phyloP scores from a whole-genome alignment of 257 asterid genomes.

The Solanum tacnaense region DNA sequence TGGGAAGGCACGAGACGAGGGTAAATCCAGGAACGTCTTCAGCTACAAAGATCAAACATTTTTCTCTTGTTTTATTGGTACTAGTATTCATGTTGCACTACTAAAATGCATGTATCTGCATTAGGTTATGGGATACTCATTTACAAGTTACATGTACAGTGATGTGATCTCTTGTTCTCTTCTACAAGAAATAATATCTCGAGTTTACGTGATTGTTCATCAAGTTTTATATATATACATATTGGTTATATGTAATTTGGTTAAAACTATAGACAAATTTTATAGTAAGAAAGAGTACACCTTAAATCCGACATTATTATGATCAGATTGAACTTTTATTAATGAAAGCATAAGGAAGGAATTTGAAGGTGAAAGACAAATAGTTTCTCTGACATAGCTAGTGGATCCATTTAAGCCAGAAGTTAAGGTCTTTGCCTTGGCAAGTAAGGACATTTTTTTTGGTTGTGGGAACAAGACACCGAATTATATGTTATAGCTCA shows the following conservation, averaged over 20 bases:
- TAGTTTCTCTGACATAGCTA: neutral
- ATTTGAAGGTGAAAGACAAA: neutral
- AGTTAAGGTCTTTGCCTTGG: neutral
- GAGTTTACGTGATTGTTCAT: neutral
- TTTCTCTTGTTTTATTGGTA: slow-evolving; percentile 2
- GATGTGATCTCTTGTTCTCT: neutral
- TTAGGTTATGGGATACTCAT: neutral
- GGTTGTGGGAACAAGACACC: neutral
- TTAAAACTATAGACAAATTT: too few species aligned
- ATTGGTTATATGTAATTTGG: neutral
- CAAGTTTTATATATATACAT: neutral
- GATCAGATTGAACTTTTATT: neutral
- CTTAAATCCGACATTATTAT: neutral
- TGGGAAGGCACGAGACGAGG: slow-evolving; percentile 24
- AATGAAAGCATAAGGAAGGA: neutral
- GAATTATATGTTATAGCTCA: neutral
- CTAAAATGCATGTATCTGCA: neutral
- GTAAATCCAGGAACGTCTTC: slow-evolving; percentile 35
- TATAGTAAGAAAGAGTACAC: neutral
- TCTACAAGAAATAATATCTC: neutral
- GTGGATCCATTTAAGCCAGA: neutral
- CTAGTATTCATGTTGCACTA: neutral
- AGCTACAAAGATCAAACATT: slow-evolving; percentile 4
- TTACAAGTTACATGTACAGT: neutral
- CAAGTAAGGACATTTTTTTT: neutral